Conservation (phyloP, 176 grass and related monocot genomes). For the Carex kokanica region DNA sequence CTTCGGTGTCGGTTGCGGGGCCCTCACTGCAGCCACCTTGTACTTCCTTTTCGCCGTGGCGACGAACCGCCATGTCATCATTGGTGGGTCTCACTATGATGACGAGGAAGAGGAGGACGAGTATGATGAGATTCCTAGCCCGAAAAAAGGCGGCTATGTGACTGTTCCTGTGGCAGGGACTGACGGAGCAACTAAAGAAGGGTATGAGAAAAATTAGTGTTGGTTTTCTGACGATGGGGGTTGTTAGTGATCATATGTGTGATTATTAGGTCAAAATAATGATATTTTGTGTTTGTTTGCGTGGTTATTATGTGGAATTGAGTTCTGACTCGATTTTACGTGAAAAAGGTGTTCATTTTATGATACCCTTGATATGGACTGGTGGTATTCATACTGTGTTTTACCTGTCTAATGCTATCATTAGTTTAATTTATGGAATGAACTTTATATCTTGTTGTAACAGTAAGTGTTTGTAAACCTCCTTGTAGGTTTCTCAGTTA, state of each 20-base stretch:
- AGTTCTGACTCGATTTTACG: constrained; percentile 32
- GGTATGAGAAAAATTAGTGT: constrained; percentile 66
- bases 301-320: constrained; percentile 8
- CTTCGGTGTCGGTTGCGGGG: constrained; percentile 80
- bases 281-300: constrained; percentile 14
- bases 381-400: constrained; percentile 33
- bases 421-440: constrained; percentile 20
- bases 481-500: background rate
- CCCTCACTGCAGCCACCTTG: constrained; percentile 78
- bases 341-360: constrained; percentile 16
- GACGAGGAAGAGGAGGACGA: constrained; percentile 60
- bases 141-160: constrained; percentile 78
- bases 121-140: constrained; percentile 44
- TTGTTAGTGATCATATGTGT: constrained; percentile 4
- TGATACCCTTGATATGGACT: constrained; percentile 24
- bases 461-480: background rate
- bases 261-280: constrained; percentile 31
- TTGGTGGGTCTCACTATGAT: constrained; percentile 33
- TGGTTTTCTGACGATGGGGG: constrained; percentile 30
- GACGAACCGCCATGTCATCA: constrained; percentile 35
- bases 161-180: constrained; percentile 49
- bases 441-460: constrained; percentile 1
- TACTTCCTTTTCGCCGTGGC: constrained; percentile 67
- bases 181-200: constrained; percentile 34
- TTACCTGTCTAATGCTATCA: constrained; percentile 18